phyloP scores from a whole-genome alignment of 768 basidiomycete genomes.

The Daedalea quercina region DNA sequence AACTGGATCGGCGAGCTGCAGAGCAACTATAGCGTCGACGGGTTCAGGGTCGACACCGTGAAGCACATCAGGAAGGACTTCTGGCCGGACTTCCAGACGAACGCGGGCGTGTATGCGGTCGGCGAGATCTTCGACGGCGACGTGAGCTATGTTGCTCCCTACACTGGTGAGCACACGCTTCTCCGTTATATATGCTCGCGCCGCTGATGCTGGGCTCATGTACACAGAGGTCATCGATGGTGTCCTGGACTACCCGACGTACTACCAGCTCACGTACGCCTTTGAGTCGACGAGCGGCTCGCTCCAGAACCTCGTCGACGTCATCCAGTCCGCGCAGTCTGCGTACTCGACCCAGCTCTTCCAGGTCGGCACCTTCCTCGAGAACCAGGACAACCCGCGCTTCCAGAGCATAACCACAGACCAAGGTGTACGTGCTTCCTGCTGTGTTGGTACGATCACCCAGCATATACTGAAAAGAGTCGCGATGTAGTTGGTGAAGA shows the following conservation, averaged over 20 bases:
- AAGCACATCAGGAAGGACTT: constrained; percentile 52
- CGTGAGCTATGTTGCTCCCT: constrained; percentile 30
- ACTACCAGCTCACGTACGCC: constrained; percentile 34
- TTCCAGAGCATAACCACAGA: constrained; percentile 38
- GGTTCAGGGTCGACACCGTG: constrained; percentile 52
- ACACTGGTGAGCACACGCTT: constrained; percentile 30
- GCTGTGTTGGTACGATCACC: background rate
- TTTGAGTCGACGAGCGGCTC: constrained; percentile 30
- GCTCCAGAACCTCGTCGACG: constrained; percentile 23
- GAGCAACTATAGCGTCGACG: constrained; percentile 42
- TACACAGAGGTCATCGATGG: constrained; percentile 33
- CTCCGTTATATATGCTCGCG: background rate
- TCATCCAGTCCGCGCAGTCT: constrained; percentile 26
- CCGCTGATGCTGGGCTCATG: background rate
- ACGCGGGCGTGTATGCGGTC: constrained; percentile 46
- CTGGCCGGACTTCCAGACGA: constrained; percentile 43
- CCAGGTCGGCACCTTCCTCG: constrained; percentile 40
- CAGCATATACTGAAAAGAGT: background rate
- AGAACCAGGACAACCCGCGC: constrained; percentile 50
- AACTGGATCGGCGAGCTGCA: constrained; percentile 43
- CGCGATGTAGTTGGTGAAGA: constrained; percentile 31
- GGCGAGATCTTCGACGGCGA: constrained; percentile 47
- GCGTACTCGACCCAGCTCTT: constrained; percentile 35
- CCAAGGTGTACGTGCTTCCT: constrained; percentile 27
- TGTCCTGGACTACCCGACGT: constrained; percentile 45